phyloP scores from a whole-genome alignment of 139 green algal genomes.

The Chara braunii region DNA sequence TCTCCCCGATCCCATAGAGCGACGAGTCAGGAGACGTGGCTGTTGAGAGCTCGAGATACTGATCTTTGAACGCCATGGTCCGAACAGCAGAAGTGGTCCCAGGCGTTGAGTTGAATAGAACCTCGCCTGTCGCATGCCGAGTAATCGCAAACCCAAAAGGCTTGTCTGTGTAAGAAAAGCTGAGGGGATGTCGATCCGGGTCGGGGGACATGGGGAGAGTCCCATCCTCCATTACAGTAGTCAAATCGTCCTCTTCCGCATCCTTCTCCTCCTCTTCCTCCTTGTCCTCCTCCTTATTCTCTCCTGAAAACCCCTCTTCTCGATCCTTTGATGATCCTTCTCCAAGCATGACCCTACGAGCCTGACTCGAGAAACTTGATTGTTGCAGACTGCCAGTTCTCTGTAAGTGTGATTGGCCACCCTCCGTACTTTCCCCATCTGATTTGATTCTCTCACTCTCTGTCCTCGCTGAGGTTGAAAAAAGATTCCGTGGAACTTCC shows the following conservation, averaged over 20 bases:
- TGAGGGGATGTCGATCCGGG: not conserved
- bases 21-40: not conserved
- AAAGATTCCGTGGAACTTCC: constrained; percentile 16
- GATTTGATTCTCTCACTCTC: not conserved
- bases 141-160: constrained; percentile 30
- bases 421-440: not conserved
- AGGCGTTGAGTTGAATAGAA: constrained; percentile 34
- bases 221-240: not conserved
- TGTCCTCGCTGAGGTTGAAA: not conserved
- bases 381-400: not conserved
- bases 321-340: not conserved
- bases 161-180: constrained; percentile 20
- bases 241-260: no score
- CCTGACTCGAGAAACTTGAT: not conserved
- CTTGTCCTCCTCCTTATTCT: not conserved
- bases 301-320: not conserved
- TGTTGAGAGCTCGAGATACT: constrained; percentile 28
- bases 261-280: not conserved
- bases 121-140: constrained; percentile 4
- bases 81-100: not conserved
- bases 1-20: constrained; percentile 31
- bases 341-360: not conserved
- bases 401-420: not conserved
- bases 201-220: not conserved
- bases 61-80: constrained; percentile 22